Base-by-base conservation (phyloP, 768 basidiomycete genomes). In the Rhizopogon rudus region DNA sequence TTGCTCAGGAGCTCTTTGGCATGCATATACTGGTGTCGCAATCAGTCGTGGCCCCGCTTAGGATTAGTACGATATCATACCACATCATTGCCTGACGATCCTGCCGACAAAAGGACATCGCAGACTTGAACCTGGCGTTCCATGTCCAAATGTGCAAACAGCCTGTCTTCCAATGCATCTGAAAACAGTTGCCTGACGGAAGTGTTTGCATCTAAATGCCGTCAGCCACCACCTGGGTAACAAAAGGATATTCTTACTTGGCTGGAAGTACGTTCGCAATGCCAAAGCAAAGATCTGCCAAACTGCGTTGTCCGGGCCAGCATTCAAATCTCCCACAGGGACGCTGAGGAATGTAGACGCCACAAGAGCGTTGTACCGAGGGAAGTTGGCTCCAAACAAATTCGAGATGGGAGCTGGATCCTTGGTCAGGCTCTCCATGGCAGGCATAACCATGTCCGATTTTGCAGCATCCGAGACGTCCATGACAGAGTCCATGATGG, bases 51-150 rank as follows among this genome's bases (percentile, higher is more conserved):
- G 9, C 31, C 28, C 39, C 37, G 39, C 39, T 42, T 20, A 13
- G 44, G 43, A 16, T 7, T 29, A 22, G 1, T 51, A 41, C 7
- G 57, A 33, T 17, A 20, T 59, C 80, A 65, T 58, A 88, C 88
- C 31, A 74, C 65, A 12, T 82, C 77, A 0, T 73, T 65, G 54
- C 80, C 75, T 55, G 75, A 70, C 1, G 72, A 63, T 1, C 82
- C 81, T 35, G 80, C 70, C 13, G 78, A 74, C 28, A 94, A 65
- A n/a, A 93, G 64, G 4, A 78, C 55, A 13, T 77, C 69, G 57
- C 83, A 83, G 2, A 90, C 61, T 51, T 80, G 76, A 2, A 80
- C 65, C 62, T 84, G 80, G 39, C 77, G 82, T 25, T 82, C 80
- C 14, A 76, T 61, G 12, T 67, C 72, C 40, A 95, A 71, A 39